Base-by-base conservation (phyloP, 2,329 filamentous ascomycete species). In the Nemania abortiva region DNA sequence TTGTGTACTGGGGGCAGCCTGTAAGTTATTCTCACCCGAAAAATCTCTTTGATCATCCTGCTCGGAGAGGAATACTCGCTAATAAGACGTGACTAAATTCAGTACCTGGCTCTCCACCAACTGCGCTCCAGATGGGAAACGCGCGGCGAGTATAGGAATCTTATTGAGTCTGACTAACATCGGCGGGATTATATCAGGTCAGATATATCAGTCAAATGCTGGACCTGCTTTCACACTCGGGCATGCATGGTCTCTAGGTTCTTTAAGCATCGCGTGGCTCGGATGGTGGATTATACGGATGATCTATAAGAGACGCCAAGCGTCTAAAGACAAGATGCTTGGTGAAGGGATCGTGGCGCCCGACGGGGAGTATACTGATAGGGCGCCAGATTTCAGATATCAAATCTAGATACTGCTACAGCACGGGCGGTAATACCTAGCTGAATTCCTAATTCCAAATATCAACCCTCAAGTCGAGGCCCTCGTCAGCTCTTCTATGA, bases 311-410 rank as follows among this genome's bases (percentile, higher is more conserved):
- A 73, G 70, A n/a, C 79, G 80, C 15, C 66, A 77, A 66, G 64
- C 45, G 7, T 68, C 66, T 29, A 82, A 81, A 66, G 76, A 81
- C 60, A 72, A 60, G 52, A 70, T 72, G 31, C 49, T 79, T 24
- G 69, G 67, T 1, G 73, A 76, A 53, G 85, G 84, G 0, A 78
- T 85, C 20, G 83, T 84, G 1, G 83, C 82, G 7, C 84, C 85
- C 61, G 82, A 81, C 7, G 77, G 85, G 71, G 81, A 80, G 37
- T 85, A 82, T 65, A 81, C 80, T 31, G 80, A 88, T 74, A 85
- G 87, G 67, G 76, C 85, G 73, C 79, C 83, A 24, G 84, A 86
- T 68, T 87, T 86, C 6, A 79, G 86, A 69, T 76, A 84, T 24
- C 85, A 87, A 42, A 85, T 87, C 42, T 76, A 53, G 47, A 18